Base-by-base conservation (phyloP, 192 early-diverging fungal genomes). In the Rhizoclosmatium globosum region DNA sequence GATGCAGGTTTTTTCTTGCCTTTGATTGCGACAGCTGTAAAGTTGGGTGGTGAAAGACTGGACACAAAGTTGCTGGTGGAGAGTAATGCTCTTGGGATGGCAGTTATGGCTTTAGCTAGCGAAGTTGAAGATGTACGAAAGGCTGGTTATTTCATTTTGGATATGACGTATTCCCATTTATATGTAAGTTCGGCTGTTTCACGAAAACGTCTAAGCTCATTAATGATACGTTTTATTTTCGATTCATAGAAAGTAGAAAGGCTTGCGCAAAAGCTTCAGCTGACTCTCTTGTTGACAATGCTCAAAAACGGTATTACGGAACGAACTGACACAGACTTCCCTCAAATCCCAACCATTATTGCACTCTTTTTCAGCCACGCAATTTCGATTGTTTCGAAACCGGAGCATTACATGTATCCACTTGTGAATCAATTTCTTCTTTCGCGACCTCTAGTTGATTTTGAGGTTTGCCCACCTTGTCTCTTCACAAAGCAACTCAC, bases 371-470 rank as follows among this genome's bases (percentile, higher is more conserved):
- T 92, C 44, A 90, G 91, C 0, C 91, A 94, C 68, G 81, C 89
- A 0, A 62, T 94, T 3, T 78, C 85, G 38, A 85, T 92, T 7
- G 42, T 93, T 3, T 68, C 92, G 31, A 90, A 88, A 64, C 94
- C 95, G 3, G 94, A 91, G 15, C 87, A 91, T 76, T 91, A 89
- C 47, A 91, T 96, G 91, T 93, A 92, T 79, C 89, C 93, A 23
- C 80, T 89, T 43, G 84, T 96, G 58, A 92, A 94, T 59, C 87
- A 87, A 50, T 96, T 95, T 82, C 86, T 93, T 21, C 84, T 94
- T 39, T 91, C 93, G 68, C 83, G 92, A 38, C 89, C 92, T 7
- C 72, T 88, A 2, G 84, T 96, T 23, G 94, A 95, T 83, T 82
- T 94, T 53, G 85, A 92, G 81, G 90, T 91, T 82, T 48, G 78